A percentile compares a stretch with the other conserved stretches of the same genome.
Conservation (phyloP, 73 alveolate species). For the Paramecium sexaurelia region DNA sequence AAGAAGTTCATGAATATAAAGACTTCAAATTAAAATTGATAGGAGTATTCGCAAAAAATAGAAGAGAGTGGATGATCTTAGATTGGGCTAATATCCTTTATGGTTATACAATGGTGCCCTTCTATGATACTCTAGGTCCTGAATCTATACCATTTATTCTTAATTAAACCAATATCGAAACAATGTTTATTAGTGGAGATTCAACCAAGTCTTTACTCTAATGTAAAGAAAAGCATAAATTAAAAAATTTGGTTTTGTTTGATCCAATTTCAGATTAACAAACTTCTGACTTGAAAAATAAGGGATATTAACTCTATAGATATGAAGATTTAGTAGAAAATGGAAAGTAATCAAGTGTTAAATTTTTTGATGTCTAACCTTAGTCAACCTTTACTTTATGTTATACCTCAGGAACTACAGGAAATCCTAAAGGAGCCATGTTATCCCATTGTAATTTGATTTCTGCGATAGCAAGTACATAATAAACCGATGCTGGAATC, state of each 20-base stretch:
- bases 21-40: constrained; percentile 47
- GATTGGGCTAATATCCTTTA: constrained; percentile 75
- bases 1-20: constrained; percentile 11
- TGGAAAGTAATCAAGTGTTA: neutral
- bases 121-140: constrained; percentile 76
- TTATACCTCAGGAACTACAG: constrained; percentile 98
- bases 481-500: constrained; percentile 69
- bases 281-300: neutral
- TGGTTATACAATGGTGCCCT: constrained; percentile 77
- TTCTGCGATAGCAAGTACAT: constrained; percentile 70
- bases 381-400: constrained; percentile 81
- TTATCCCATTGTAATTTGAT: constrained; percentile 78
- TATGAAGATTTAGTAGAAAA: neutral
- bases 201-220: constrained; percentile 27
- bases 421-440: constrained; percentile 98
- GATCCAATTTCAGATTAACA: constrained; percentile 21
- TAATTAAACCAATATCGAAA: constrained; percentile 42
- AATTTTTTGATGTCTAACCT: constrained; percentile 55
- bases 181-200: constrained; percentile 46
- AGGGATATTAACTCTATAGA: constrained; percentile 17
- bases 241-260: constrained; percentile 50
- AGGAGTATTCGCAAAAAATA: constrained; percentile 85
- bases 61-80: constrained; percentile 83
- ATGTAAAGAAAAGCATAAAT: constrained; percentile 5
- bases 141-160: constrained; percentile 58